Percentiles rank a stretch among this genome's conserved stretches.
phyloP scores from a whole-genome alignment of 768 basidiomycete species.

The Sarcodon sp. region DNA sequence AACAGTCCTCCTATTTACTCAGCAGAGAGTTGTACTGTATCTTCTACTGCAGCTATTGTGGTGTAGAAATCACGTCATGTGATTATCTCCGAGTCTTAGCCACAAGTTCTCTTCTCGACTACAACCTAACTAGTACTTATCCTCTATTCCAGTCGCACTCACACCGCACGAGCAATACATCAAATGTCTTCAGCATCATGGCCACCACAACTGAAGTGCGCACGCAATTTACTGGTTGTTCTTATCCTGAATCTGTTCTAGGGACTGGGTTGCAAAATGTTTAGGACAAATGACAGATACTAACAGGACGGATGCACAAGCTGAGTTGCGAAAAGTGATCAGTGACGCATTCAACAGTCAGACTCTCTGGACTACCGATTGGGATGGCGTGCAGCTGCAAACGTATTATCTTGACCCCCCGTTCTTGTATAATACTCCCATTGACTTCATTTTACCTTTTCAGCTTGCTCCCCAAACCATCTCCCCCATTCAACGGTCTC shows the following conservation, averaged over 20 bases:
- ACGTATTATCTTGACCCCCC: conserved; percentile 34
- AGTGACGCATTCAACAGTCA: conserved; percentile 80
- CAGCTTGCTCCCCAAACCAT: conserved; percentile 50
- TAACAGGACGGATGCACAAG: conserved; percentile 80
- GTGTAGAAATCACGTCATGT: too few species aligned
- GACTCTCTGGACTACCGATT: conserved; percentile 88
- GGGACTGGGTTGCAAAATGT: conserved; percentile 93
- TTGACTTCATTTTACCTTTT: background rate
- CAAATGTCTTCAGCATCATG: conserved; percentile 23
- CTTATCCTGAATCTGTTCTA: conserved; percentile 20
- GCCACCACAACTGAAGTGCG: conserved; percentile 72
- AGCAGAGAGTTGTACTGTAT: too few species aligned
- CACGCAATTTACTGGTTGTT: background rate
- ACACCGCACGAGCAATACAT: too few species aligned
- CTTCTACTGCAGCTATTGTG: too few species aligned
- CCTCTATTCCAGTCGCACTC: too few species aligned
- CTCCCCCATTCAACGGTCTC: conserved; percentile 33
- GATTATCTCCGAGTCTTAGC: too few species aligned
- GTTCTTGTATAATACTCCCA: background rate
- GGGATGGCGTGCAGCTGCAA: conserved; percentile 78
- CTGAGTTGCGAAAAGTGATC: conserved; percentile 95
- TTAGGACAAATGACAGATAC: conserved; percentile 82
- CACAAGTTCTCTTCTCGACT: too few species aligned
- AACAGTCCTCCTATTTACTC: too few species aligned
- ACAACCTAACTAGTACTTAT: too few species aligned